A percentile compares a stretch with the other conserved stretches of the same genome.
phyloP scores from a whole-genome alignment of 1,284 basidiomycete genomes.

The Marasmius fiardii region DNA sequence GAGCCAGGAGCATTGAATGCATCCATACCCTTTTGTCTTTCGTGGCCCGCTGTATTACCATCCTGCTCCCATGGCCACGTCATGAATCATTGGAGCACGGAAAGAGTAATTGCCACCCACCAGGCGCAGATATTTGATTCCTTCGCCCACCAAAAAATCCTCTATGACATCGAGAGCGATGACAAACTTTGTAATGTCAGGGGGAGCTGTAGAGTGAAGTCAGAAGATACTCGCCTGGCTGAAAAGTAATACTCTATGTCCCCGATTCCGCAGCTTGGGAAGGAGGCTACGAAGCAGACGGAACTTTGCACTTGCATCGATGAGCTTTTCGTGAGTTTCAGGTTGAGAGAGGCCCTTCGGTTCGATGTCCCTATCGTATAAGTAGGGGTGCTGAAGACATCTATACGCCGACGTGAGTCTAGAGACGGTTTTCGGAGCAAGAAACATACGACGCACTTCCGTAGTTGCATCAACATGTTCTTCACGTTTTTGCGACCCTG shows the following conservation, averaged over 20 bases:
- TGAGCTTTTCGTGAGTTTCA: slow-evolving; percentile 76
- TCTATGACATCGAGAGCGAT: slow-evolving; percentile 90
- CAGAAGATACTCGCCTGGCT: slow-evolving; percentile 75
- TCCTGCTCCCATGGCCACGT: slow-evolving; percentile 50
- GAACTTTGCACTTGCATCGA: slow-evolving; percentile 87
- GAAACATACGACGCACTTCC: slow-evolving; percentile 54
- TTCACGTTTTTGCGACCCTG: slow-evolving; percentile 53
- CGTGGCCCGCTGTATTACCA: slow-evolving; percentile 83
- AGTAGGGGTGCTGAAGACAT: slow-evolving; percentile 89
- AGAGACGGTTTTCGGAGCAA: slow-evolving; percentile 5
- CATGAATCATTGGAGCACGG: slow-evolving; percentile 7
- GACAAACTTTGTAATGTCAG: slow-evolving; percentile 60
- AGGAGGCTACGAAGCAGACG: slow-evolving; percentile 80
- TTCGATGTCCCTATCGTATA: slow-evolving; percentile 82
- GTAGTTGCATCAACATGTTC: slow-evolving; percentile 84
- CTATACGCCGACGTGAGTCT: slow-evolving; percentile 31
- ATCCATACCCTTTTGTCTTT: slow-evolving; percentile 93
- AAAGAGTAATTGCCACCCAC: slow-evolving; percentile 41
- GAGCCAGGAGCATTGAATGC: slow-evolving; percentile 87
- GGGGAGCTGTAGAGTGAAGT: not conserved
- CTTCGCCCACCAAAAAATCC: slow-evolving; percentile 90
- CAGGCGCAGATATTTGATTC: slow-evolving; percentile 86
- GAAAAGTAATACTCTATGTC: slow-evolving; percentile 95
- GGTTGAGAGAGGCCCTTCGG: slow-evolving; percentile 56
- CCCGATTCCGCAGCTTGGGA: slow-evolving; percentile 84